Conservation (phyloP, 139 green algal genomes). For the Chlorella sp. region DNA sequence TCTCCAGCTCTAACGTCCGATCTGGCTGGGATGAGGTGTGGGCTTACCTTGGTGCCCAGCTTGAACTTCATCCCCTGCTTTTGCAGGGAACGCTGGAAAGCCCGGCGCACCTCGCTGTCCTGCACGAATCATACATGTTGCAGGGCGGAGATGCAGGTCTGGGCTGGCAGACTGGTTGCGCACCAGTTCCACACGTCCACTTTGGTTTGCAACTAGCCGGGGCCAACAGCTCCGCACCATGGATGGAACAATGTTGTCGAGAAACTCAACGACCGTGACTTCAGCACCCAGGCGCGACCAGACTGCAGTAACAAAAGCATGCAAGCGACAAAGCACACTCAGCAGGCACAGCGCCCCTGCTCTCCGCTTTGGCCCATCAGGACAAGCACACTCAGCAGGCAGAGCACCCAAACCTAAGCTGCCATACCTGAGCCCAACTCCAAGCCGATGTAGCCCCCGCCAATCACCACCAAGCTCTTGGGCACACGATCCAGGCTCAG, state of each 20-base stretch:
- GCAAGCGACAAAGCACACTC: too few relatives aligned
- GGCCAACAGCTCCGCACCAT: constrained; percentile 81
- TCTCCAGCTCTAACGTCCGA: too few relatives aligned
- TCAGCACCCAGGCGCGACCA: constrained; percentile 92
- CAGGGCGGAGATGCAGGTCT: too few relatives aligned
- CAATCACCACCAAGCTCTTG: constrained; percentile 95
- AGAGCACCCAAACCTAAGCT: too few relatives aligned
- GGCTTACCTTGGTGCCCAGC: constrained; percentile 87
- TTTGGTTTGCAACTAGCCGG: too few relatives aligned
- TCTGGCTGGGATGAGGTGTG: too few relatives aligned
- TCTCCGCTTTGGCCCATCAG: too few relatives aligned
- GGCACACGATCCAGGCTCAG: constrained; percentile 91
- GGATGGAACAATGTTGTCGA: constrained; percentile 88
- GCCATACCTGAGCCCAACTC: constrained; percentile 89
- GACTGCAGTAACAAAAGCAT: constrained; percentile 54
- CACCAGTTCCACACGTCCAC: too few relatives aligned
- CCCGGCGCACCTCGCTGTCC: constrained; percentile 87
- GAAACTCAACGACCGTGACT: constrained; percentile 98
- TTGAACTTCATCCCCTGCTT: constrained; percentile 99
- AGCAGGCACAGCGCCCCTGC: too few relatives aligned
- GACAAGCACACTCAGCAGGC: too few relatives aligned
- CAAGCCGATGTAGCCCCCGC: constrained; percentile 96
- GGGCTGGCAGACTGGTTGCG: too few relatives aligned
- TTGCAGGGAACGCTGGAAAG: constrained; percentile 91
- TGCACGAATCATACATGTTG: constrained; percentile 43